phyloP scores from a whole-genome alignment of 1,284 basidiomycete species.

The Trichosporon asahii region DNA sequence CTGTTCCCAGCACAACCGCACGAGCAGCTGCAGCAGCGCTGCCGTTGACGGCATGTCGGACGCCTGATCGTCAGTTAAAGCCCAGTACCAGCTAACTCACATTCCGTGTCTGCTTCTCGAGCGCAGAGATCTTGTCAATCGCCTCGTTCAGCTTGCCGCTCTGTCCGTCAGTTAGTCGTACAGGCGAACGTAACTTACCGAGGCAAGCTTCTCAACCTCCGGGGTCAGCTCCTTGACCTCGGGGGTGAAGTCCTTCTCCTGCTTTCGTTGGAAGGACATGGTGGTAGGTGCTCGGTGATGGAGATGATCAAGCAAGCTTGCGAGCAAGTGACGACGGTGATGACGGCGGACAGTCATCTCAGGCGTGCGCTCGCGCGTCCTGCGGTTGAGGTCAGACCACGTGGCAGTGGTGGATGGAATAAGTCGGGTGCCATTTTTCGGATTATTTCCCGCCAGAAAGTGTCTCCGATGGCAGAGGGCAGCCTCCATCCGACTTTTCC shows the following conservation, averaged over 20 bases:
- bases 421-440: not conserved
- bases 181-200: conserved; percentile 37
- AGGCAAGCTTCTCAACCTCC: conserved; percentile 52
- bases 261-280: conserved; percentile 53
- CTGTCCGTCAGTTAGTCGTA: conserved; percentile 31
- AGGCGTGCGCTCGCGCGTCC: conserved; percentile 20
- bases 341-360: not conserved
- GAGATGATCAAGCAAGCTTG: conserved; percentile 6
- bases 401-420: conserved; percentile 14
- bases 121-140: conserved; percentile 78
- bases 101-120: conserved; percentile 97
- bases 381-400: not conserved
- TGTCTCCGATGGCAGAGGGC: conserved; percentile 5
- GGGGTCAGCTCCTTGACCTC: conserved; percentile 56
- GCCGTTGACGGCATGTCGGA: conserved; percentile 89
- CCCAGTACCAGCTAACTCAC: conserved; percentile 55
- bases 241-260: conserved; percentile 57
- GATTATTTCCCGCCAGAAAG: conserved; percentile 3
- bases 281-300: conserved; percentile 14
- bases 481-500: conserved; percentile 25
- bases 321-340: conserved; percentile 1
- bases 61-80: conserved; percentile 59
- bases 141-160: conserved; percentile 75
- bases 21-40: conserved; percentile 70
- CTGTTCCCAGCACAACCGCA: conserved; percentile 65